Evolutionary conservation across 2,329 filamentous ascomycete genomes (phyloP).

Genomic region (Fusarium graminum): DNA sequence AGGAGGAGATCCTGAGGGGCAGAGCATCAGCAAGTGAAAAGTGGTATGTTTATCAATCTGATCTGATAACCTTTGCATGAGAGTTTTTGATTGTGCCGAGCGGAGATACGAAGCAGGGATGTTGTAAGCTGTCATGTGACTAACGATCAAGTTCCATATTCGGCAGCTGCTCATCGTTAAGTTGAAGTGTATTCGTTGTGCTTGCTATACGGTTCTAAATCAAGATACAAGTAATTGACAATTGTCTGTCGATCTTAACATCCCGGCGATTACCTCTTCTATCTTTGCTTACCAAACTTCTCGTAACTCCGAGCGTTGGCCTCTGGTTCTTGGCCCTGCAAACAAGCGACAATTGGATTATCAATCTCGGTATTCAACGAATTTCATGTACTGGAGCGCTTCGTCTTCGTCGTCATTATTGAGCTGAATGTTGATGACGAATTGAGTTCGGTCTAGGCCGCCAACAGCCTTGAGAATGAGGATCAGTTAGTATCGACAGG

Average conservation of each 20-base stretch:
- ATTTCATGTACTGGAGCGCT: too few relatives aligned
- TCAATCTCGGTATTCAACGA: neutral
- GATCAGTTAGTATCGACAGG: neutral
- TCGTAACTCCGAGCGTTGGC: neutral
- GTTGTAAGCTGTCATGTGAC: conserved; percentile 37
- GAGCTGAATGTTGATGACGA: neutral
- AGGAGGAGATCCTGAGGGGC: conserved; percentile 46
- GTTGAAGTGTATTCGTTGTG: neutral
- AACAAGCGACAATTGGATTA: neutral
- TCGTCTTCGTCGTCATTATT: neutral
- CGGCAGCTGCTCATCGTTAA: neutral
- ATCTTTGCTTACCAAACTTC: neutral
- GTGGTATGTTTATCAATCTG: conserved; percentile 57
- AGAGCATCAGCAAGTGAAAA: conserved; percentile 49
- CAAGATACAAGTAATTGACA: neutral
- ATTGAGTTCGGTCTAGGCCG: neutral
- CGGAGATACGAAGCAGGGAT: conserved; percentile 51
- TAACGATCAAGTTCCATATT: neutral
- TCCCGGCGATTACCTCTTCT: neutral
- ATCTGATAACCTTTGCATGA: conserved; percentile 55
- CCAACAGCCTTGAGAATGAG: neutral
- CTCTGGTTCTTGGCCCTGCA: neutral
- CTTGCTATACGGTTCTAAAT: neutral
- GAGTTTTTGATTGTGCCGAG: conserved; percentile 50
- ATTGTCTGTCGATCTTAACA: neutral